Conservation (phyloP, 2,329 filamentous ascomycete species). For the Apiospora sp. region DNA sequence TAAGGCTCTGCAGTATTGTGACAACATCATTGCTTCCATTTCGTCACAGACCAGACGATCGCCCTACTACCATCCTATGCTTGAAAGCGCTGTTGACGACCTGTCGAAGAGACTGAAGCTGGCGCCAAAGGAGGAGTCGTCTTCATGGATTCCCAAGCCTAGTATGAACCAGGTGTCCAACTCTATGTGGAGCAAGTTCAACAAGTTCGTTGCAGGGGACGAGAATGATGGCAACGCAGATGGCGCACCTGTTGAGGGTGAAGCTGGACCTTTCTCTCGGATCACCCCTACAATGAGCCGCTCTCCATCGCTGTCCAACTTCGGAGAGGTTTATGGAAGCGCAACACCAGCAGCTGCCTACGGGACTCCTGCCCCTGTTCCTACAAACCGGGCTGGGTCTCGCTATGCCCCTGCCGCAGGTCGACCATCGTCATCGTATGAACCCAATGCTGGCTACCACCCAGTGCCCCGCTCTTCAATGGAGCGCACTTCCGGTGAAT, state of each 20-base stretch:
- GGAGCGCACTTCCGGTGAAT: slow-evolving; percentile 54
- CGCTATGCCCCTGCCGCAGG: slow-evolving; percentile 56
- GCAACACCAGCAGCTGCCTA: slow-evolving; percentile 35
- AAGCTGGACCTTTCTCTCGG: slow-evolving; percentile 80
- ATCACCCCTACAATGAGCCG: slow-evolving; percentile 80
- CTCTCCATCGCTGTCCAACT: slow-evolving; percentile 72
- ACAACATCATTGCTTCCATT: slow-evolving; percentile 78
- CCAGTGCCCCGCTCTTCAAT: slow-evolving; percentile 51
- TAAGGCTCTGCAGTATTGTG: slow-evolving; percentile 91
- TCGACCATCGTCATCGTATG: slow-evolving; percentile 46
- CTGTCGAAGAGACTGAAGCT: slow-evolving; percentile 83
- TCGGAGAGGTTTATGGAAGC: slow-evolving; percentile 74
- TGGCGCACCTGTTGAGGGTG: slow-evolving; percentile 62
- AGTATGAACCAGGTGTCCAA: slow-evolving; percentile 96
- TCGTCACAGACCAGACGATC: slow-evolving; percentile 84
- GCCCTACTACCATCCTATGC: slow-evolving; percentile 80
- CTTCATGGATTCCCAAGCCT: slow-evolving; percentile 92
- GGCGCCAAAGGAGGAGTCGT: slow-evolving; percentile 80
- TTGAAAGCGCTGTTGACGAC: slow-evolving; percentile 83
- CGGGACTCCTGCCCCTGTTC: slow-evolving; percentile 36
- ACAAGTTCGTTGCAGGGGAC: slow-evolving; percentile 94
- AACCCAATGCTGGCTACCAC: slow-evolving; percentile 40
- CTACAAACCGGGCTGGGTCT: slow-evolving; percentile 56
- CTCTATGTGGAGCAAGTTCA: slow-evolving; percentile 90
- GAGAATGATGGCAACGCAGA: slow-evolving; percentile 73